These are phyloP conservation scores for Suillus subalutaceus DNA, from an alignment of 768 basidiomycete genomes.

Conservation along the genomic window DNA sequence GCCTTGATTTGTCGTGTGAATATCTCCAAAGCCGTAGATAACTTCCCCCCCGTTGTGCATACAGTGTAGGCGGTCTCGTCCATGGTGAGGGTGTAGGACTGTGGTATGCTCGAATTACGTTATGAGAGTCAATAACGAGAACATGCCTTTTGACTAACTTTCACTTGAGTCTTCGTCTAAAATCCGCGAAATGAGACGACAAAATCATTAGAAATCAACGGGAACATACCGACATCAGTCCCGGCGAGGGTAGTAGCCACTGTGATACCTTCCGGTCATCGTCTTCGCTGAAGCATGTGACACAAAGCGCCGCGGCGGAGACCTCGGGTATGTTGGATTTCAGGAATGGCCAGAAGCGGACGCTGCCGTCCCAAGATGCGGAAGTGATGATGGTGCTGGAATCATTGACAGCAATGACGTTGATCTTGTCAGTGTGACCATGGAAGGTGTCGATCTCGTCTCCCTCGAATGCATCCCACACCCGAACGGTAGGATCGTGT, in stretches of 20 bases:
- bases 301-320: too few relatives aligned
- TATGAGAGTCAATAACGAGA: not conserved
- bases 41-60: not conserved
- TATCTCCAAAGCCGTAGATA: not conserved
- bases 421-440: too few relatives aligned
- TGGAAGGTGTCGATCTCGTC: too few relatives aligned
- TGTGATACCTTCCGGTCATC: too few relatives aligned
- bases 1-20: not conserved
- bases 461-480: too few relatives aligned
- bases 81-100: not conserved
- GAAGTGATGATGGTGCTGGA: too few relatives aligned
- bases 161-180: not conserved
- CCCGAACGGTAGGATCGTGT: too few relatives aligned
- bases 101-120: not conserved
- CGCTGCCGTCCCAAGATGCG: too few relatives aligned
- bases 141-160: not conserved
- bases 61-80: not conserved
- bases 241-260: not conserved
- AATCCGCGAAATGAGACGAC: not conserved
- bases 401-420: too few relatives aligned
- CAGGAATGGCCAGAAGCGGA: too few relatives aligned
- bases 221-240: not conserved
- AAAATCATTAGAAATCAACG: not conserved
- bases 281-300: too few relatives aligned
- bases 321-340: too few relatives aligned